Conservation (phyloP, 306 rosid genomes). For the Cicer pinnatifidum region DNA sequence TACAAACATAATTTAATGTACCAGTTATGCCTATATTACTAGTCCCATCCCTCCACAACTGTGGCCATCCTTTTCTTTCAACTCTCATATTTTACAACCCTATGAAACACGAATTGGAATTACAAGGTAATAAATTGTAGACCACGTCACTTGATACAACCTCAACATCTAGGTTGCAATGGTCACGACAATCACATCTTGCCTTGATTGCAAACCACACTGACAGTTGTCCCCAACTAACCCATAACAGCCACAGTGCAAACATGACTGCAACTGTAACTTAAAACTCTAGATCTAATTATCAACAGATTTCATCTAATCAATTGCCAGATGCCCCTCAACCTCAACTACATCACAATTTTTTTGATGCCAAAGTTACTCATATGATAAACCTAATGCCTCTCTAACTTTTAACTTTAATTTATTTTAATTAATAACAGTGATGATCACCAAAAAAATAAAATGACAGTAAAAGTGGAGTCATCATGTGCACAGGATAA, state of each 20-base stretch:
- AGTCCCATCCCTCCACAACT: constrained; percentile 27
- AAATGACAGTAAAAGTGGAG: neutral
- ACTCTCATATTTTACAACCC: constrained; percentile 10
- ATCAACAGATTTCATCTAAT: constrained; percentile 4
- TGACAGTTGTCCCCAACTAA: neutral
- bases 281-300: constrained; percentile 14
- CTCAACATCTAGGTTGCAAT: neutral
- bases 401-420: constrained; percentile 10
- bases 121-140: neutral
- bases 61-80: constrained; percentile 29
- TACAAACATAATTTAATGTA: neutral
- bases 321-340: constrained; percentile 13
- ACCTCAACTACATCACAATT: neutral
- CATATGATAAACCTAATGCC: neutral
- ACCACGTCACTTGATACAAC: neutral
- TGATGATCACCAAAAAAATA: neutral
- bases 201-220: neutral
- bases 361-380: constrained; percentile 1
- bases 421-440: constrained; percentile 12
- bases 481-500: neutral
- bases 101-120: neutral
- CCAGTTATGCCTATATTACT: constrained; percentile 17
- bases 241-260: constrained; percentile 12
- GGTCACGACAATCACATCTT: neutral
- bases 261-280: neutral